Conservation (phyloP, 768 basidiomycete genomes). For the Trametes sanguinea region DNA sequence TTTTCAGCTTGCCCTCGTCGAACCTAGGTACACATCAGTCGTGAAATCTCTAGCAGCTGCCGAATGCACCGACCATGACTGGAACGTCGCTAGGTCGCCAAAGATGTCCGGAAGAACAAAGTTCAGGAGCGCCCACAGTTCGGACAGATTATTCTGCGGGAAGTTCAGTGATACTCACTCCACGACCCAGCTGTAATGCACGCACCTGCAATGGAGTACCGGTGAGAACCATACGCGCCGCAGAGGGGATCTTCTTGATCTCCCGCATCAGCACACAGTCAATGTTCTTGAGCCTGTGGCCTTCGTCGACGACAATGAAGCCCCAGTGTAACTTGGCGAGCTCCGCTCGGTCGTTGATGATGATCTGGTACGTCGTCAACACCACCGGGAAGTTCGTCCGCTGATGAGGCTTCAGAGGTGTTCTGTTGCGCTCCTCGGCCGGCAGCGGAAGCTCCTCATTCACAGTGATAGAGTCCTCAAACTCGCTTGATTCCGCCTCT, state of each 20-base stretch:
- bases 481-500: conserved; percentile 19
- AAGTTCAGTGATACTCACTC: not conserved
- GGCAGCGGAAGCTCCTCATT: conserved; percentile 8
- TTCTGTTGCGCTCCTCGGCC: conserved; percentile 16
- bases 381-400: conserved; percentile 68
- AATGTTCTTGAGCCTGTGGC: conserved; percentile 93
- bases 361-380: conserved; percentile 90
- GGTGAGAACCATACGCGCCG: conserved; percentile 90
- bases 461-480: conserved; percentile 17
- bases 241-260: conserved; percentile 83
- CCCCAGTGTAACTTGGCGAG: conserved; percentile 74
- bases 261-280: conserved; percentile 89
- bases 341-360: conserved; percentile 77
- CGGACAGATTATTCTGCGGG: conserved; percentile 86
- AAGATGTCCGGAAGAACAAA: conserved; percentile 96
- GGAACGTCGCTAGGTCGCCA: conserved; percentile 84
- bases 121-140: conserved; percentile 93
- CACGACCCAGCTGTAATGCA: not conserved
- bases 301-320: conserved; percentile 96
- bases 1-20: conserved; percentile 66
- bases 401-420: conserved; percentile 33
- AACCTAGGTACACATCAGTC: conserved; percentile 50
- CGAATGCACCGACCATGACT: conserved; percentile 64
- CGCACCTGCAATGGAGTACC: conserved; percentile 94
- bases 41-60: conserved; percentile 27